phyloP scores from a whole-genome alignment of 2,329 filamentous ascomycete genomes.

The Verticillium klebahnii region DNA sequence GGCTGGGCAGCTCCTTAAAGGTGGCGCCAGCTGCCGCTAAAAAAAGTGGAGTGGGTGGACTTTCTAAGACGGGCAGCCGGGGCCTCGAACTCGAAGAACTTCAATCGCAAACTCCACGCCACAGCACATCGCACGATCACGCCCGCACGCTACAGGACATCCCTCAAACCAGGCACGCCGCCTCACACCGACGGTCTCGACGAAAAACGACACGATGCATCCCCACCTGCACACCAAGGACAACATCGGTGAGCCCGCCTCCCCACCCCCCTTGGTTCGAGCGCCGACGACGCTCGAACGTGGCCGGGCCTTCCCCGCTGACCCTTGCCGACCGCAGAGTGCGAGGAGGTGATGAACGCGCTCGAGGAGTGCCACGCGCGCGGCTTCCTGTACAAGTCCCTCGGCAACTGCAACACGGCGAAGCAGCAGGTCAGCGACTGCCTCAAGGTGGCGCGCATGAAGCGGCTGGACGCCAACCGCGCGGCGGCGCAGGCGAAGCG shows the following conservation, averaged over 20 bases:
- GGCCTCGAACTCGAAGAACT: not conserved
- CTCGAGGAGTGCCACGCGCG: slow-evolving; percentile 93
- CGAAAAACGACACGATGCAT: slow-evolving; percentile 62
- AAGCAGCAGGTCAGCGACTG: slow-evolving; percentile 85
- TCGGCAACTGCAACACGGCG: slow-evolving; percentile 83
- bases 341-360: slow-evolving; percentile 87
- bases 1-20: not conserved
- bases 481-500: slow-evolving; percentile 64
- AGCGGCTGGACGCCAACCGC: slow-evolving; percentile 72
- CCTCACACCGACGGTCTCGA: not conserved
- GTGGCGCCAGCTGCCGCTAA: not conserved
- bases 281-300: too few species aligned
- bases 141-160: not conserved
- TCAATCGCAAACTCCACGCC: not conserved
- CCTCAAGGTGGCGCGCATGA: slow-evolving; percentile 72
- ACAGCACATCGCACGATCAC: not conserved
- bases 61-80: not conserved
- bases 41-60: not conserved
- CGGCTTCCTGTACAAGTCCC: slow-evolving; percentile 87
- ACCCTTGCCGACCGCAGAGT: slow-evolving; percentile 53
- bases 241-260: slow-evolving; percentile 62
- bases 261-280: not conserved
- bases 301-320: not conserved
- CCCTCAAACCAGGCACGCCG: not conserved
- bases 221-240: slow-evolving; percentile 93